Evolutionary conservation across 2,329 filamentous ascomycete species (phyloP).

Genomic region (Huntiella decipiens): DNA sequence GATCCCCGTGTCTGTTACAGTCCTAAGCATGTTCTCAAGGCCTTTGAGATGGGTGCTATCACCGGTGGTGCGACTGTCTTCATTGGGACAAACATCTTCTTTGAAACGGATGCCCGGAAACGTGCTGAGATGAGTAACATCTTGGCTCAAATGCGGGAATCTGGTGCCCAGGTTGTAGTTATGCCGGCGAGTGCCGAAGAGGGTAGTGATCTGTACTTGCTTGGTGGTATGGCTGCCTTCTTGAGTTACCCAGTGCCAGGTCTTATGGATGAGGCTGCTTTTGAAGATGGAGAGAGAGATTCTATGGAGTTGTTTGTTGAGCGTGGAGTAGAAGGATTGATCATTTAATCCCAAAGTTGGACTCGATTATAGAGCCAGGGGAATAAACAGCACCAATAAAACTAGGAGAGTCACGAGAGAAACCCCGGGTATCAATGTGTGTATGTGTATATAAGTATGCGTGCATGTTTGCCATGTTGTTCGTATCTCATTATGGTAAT

Average conservation of each 20-base stretch:
- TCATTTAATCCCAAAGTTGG: conserved; percentile 2
- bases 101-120: conserved; percentile 58
- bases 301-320: conserved; percentile 8
- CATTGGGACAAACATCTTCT: conserved; percentile 73
- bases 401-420: neutral
- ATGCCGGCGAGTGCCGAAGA: conserved; percentile 41
- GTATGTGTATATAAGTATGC: neutral
- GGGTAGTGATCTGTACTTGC: conserved; percentile 70
- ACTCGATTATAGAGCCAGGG: neutral
- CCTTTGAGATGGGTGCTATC: conserved; percentile 73
- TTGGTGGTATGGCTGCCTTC: conserved; percentile 79
- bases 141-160: conserved; percentile 71
- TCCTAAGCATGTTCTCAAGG: conserved; percentile 58
- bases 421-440: neutral
- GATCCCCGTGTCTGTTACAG: conserved; percentile 88
- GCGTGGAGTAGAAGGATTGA: conserved; percentile 9
- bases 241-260: conserved; percentile 76
- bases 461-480: neutral
- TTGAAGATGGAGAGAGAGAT: conserved; percentile 18
- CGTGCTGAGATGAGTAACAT: conserved; percentile 66
- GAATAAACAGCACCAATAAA: neutral
- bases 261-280: conserved; percentile 49
- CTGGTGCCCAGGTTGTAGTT: conserved; percentile 51
- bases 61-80: conserved; percentile 68
- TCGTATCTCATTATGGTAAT: neutral